phyloP scores from a whole-genome alignment of 352 stramenopile species.

The Phytophthora parvispora region DNA sequence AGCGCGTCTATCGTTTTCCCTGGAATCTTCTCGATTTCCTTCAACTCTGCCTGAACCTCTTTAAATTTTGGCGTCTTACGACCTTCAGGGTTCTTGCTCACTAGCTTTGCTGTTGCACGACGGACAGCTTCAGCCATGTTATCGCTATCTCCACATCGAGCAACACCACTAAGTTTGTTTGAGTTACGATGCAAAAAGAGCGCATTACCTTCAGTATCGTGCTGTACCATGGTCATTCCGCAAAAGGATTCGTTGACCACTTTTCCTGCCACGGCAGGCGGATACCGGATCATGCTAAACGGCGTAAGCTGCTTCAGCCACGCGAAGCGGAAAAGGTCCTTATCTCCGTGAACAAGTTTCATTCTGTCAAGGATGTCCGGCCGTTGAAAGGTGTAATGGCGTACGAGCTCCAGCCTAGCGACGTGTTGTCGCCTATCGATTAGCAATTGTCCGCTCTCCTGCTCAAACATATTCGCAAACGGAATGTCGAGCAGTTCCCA shows the following conservation, averaged over 20 bases:
- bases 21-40: constrained; percentile 6
- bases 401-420: constrained; percentile 34
- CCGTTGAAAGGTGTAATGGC: constrained; percentile 45
- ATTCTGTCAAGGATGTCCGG: constrained; percentile 34
- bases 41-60: constrained; percentile 28
- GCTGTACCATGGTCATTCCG: constrained; percentile 57
- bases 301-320: constrained; percentile 55
- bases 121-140: constrained; percentile 21
- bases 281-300: constrained; percentile 49
- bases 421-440: constrained; percentile 41
- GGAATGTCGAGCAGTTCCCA: constrained; percentile 55
- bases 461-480: constrained; percentile 69
- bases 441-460: constrained; percentile 67
- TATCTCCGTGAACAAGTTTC: constrained; percentile 57
- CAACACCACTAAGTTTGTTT: constrained; percentile 39
- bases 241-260: constrained; percentile 48
- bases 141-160: background rate
- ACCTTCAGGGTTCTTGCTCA: constrained; percentile 17
- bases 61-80: constrained; percentile 29
- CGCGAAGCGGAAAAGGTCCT: constrained; percentile 62
- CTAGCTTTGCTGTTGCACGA: constrained; percentile 16
- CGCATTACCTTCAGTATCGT: constrained; percentile 38
- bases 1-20: background rate
- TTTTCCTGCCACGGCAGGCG: constrained; percentile 45
- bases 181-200: constrained; percentile 65